phyloP scores from a whole-genome alignment of 768 basidiomycete species.

The Solioccasus polychromus region DNA sequence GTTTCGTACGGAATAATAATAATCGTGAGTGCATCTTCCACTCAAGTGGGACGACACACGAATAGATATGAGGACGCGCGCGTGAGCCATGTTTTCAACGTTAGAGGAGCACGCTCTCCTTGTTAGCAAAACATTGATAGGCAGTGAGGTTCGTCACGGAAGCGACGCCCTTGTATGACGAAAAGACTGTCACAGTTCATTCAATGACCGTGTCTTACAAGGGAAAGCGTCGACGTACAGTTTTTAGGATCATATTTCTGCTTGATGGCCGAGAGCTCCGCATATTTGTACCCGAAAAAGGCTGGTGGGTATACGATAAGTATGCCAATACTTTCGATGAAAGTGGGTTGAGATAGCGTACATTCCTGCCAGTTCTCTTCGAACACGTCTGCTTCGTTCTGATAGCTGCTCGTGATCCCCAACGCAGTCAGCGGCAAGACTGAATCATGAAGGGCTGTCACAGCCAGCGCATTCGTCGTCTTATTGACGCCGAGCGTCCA shows the following conservation, averaged over 20 bases:
- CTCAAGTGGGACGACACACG: too few relatives aligned
- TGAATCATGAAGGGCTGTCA: conserved; percentile 6
- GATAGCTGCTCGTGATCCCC: conserved; percentile 21
- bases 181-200: conserved; percentile 13
- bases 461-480: conserved; percentile 1
- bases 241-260: conserved; percentile 21
- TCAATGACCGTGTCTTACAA: too few relatives aligned
- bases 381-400: conserved; percentile 19
- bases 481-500: conserved; percentile 14
- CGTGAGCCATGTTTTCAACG: too few relatives aligned
- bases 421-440: conserved; percentile 12
- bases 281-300: conserved; percentile 22
- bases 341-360: too few relatives aligned
- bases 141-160: conserved; percentile 1
- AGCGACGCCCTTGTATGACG: conserved; percentile 14
- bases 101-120: conserved; percentile 4
- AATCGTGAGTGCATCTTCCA: too few relatives aligned
- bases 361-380: conserved; percentile 21
- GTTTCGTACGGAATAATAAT: too few relatives aligned
- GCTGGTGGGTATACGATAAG: too few relatives aligned
- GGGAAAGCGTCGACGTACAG: conserved; percentile 10
- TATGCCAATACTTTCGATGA: too few relatives aligned
- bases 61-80: too few relatives aligned
- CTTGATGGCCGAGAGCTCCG: conserved; percentile 15
- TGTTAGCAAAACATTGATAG: conserved; percentile 3